phyloP scores from a whole-genome alignment of 176 grass and related monocot species.

The Ensete ventricosum region DNA sequence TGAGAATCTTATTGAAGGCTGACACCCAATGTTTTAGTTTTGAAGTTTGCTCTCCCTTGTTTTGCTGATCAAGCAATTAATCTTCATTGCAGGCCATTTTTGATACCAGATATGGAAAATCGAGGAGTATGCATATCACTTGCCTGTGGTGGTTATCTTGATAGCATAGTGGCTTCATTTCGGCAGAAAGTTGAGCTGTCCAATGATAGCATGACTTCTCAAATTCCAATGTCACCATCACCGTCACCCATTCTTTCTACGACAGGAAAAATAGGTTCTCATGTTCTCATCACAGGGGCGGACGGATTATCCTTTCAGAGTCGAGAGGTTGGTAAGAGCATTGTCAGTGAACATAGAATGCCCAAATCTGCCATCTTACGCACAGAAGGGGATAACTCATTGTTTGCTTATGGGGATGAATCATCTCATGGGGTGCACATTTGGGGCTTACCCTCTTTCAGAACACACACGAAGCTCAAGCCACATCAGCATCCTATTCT shows the following conservation, averaged over 20 bases:
- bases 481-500: slow-evolving; percentile 63
- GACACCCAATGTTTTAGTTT: neutral
- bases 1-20: too few relatives aligned
- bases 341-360: slow-evolving; percentile 67
- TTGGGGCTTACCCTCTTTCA: slow-evolving; percentile 58
- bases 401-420: slow-evolving; percentile 75
- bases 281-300: slow-evolving; percentile 44
- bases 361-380: slow-evolving; percentile 62
- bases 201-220: slow-evolving; percentile 31
- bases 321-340: slow-evolving; percentile 31
- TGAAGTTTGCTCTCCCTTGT: neutral
- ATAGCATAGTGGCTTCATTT: slow-evolving; percentile 59
- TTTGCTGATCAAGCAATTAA: neutral
- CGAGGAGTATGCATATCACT: slow-evolving; percentile 73
- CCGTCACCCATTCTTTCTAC: slow-evolving; percentile 23
- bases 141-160: slow-evolving; percentile 33
- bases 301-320: slow-evolving; percentile 26
- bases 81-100: slow-evolving; percentile 34
- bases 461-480: slow-evolving; percentile 32
- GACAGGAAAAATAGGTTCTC: slow-evolving; percentile 50
- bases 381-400: slow-evolving; percentile 11
- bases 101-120: slow-evolving; percentile 43
- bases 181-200: slow-evolving; percentile 54
- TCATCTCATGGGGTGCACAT: slow-evolving; percentile 35
- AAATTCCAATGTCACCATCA: slow-evolving; percentile 25